Conservation (phyloP, 257 asterid species). For the Henckelia pumila region DNA sequence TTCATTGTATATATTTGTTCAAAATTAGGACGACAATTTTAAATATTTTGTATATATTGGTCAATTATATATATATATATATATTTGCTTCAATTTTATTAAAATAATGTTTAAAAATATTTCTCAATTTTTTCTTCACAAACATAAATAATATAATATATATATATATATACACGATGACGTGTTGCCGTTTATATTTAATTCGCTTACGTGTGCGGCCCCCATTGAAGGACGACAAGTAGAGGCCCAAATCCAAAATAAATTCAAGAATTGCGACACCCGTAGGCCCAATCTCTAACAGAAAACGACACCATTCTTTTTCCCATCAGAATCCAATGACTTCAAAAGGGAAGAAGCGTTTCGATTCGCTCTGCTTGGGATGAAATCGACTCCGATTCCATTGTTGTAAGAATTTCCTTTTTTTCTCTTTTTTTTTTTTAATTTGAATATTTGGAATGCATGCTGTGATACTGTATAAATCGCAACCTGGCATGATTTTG, state of each 20-base stretch:
- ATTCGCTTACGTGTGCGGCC: background rate
- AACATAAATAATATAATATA: no score
- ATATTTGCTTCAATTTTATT: no score
- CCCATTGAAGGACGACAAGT: background rate
- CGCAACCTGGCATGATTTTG: slow-evolving; percentile 21
- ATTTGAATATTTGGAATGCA: background rate
- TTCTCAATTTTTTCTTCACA: no score
- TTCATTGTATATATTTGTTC: no score
- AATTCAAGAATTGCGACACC: background rate
- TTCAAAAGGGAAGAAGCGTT: background rate
- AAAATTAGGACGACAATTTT: no score
- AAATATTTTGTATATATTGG: no score
- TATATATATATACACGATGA: no score
- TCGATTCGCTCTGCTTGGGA: background rate
- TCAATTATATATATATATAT: no score
- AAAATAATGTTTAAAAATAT: no score
- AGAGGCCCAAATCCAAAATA: slow-evolving; percentile 26
- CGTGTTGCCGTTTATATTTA: background rate
- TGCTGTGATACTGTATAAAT: background rate
- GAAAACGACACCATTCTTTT: background rate
- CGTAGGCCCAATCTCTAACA: slow-evolving; percentile 32
- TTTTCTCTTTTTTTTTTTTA: no score
- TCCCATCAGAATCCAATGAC: background rate
- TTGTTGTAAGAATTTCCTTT: slow-evolving; percentile 27
- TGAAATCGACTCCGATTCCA: slow-evolving; percentile 24